Base-by-base conservation (phyloP, 495 filamentous ascomycete genomes). In the Melanomma pulvis-pyrius region DNA sequence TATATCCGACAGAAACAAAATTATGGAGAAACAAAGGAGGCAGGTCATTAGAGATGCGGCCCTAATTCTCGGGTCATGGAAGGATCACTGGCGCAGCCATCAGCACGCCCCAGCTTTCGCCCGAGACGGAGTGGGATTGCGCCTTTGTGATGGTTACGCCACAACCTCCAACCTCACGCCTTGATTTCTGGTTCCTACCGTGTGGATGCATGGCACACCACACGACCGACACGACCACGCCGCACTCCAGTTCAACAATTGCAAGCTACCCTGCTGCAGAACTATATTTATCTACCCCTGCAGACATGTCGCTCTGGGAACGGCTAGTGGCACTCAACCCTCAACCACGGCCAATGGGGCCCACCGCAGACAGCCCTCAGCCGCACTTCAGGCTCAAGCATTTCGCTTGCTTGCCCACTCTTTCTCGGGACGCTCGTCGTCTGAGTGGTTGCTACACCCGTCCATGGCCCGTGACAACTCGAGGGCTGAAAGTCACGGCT, bases 241-340 rank as follows among this genome's bases (percentile, higher is more conserved):
- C 32, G 6, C 32, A 6, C 32, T 36, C 32, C 26, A 15, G 19
- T 52, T 2, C 19, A 28, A 8, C 12, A 12, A 6, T 28, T 25
- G 21, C 24, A 7, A 8, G 11, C 11, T 22, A 28, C 9, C 26
- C 26, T 29, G 52, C 26, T 12, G 29, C 7, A 19, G 28, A 21
- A 49, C 61, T 64, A 64, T 64, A 47, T 64, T 57, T 56, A 55
- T 49, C 61, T 7, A 28, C 51, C 52, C 36, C 53, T 44, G 53
- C 53, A 24, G 32, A 4, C 2, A 12, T 4, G 15, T 44, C 53
- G 17, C n/a, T 57, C 53, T 41, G 30, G 30, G 53, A 44, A 26
- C 32, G 53, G 53, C 13, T 34, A 44, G 19, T 11, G 32, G 5
- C 8, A 13, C 15, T 13, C 5, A 22, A 21, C 12, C 51, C 51